A percentile compares a stretch with the other conserved stretches of the same genome.
Conservation (phyloP, 2,329 filamentous ascomycete species). For the Pestalotiopsis fici region DNA sequence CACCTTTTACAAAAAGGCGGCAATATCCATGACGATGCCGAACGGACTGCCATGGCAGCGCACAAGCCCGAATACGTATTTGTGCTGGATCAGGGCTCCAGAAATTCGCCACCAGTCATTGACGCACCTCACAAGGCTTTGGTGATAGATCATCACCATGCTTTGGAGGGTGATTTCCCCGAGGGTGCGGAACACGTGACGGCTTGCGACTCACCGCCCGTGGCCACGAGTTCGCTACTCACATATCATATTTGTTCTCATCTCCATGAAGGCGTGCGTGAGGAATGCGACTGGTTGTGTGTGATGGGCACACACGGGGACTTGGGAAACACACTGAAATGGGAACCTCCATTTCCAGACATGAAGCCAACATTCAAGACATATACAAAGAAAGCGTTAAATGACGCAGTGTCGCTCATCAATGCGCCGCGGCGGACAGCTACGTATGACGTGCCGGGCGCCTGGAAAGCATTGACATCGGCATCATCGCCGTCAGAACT, state of each 20-base stretch:
- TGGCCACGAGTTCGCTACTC: slow-evolving; percentile 64
- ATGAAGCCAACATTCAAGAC: slow-evolving; percentile 62
- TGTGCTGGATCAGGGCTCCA: slow-evolving; percentile 66
- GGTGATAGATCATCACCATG: slow-evolving; percentile 67
- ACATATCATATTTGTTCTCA: slow-evolving; percentile 64
- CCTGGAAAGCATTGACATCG: slow-evolving; percentile 59
- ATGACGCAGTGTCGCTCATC: slow-evolving; percentile 62
- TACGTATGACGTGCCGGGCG: slow-evolving; percentile 58
- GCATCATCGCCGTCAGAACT: slow-evolving; percentile 54
- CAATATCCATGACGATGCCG: slow-evolving; percentile 56
- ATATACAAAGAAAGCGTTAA: slow-evolving; percentile 62
- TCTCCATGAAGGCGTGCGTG: slow-evolving; percentile 51
- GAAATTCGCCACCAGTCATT: slow-evolving; percentile 53
- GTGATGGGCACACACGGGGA: slow-evolving; percentile 68
- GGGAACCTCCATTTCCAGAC: slow-evolving; percentile 67
- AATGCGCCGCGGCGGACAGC: slow-evolving; percentile 67
- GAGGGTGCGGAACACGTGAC: slow-evolving; percentile 55
- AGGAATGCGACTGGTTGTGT: slow-evolving; percentile 61
- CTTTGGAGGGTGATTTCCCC: slow-evolving; percentile 57
- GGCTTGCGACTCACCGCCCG: slow-evolving; percentile 64
- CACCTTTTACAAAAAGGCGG: slow-evolving; percentile 62
- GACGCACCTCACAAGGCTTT: slow-evolving; percentile 50
- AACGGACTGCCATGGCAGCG: slow-evolving; percentile 51
- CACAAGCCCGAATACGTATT: slow-evolving; percentile 59
- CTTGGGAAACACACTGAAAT: slow-evolving; percentile 64